These are phyloP conservation scores for Gyromitra esculenta DNA, from an alignment of 2,329 filamentous ascomycete species.

Conservation along the genomic window DNA sequence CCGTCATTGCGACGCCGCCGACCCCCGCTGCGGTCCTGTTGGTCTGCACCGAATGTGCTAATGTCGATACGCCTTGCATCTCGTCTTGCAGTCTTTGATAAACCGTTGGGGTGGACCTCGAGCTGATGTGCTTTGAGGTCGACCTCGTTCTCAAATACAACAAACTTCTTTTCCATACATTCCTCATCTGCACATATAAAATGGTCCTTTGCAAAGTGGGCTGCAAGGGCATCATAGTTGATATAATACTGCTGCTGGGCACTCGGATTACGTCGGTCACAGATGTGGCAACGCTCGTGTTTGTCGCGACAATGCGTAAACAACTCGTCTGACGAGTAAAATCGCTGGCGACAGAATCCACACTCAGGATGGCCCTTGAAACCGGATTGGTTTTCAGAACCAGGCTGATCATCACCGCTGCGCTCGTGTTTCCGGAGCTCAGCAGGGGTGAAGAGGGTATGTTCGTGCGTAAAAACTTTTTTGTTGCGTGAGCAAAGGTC, in stretches of 20 bases:
- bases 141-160: slow-evolving; percentile 94
- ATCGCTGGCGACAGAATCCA: slow-evolving; percentile 87
- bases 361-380: slow-evolving; percentile 97
- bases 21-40: slow-evolving; percentile 64
- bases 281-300: slow-evolving; percentile 95
- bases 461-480: slow-evolving; percentile 98
- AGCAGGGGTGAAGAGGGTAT: slow-evolving; percentile 84
- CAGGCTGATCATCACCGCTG: slow-evolving; percentile 88
- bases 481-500: slow-evolving; percentile 93
- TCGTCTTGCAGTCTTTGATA: slow-evolving; percentile 83
- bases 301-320: slow-evolving; percentile 92
- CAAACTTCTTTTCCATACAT: slow-evolving; percentile 95
- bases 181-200: slow-evolving; percentile 84
- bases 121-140: slow-evolving; percentile 94
- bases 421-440: slow-evolving; percentile 89
- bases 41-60: slow-evolving; percentile 78
- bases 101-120: slow-evolving; percentile 77
- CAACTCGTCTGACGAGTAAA: slow-evolving; percentile 95
- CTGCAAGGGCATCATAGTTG: slow-evolving; percentile 85
- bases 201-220: slow-evolving; percentile 88
- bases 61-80: slow-evolving; percentile 89
- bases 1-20: slow-evolving; percentile 60
- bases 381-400: slow-evolving; percentile 88
- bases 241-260: slow-evolving; percentile 88
- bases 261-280: slow-evolving; percentile 72